phyloP scores from a whole-genome alignment of 768 basidiomycete genomes.

The Trametes cubensis region DNA sequence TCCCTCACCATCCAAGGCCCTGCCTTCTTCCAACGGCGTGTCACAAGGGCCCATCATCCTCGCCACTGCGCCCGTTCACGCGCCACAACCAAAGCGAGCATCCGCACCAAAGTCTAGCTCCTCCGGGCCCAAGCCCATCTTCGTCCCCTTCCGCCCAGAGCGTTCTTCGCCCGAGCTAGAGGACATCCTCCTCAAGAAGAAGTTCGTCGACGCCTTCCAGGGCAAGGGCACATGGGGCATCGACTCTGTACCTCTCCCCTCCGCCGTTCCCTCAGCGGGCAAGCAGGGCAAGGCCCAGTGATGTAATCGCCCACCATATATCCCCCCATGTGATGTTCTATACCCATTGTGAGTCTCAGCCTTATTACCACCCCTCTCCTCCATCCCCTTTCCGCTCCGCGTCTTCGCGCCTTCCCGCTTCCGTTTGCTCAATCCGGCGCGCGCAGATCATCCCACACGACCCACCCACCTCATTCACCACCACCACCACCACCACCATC shows the following conservation, averaged over 20 bases:
- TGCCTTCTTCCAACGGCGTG: conserved; percentile 9
- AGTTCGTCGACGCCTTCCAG: conserved; percentile 33
- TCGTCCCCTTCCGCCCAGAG: conserved; percentile 53
- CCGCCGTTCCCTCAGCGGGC: conserved; percentile 17
- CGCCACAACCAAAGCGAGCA: conserved; percentile 33
- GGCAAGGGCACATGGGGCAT: conserved; percentile 35
- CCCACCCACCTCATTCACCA: neutral
- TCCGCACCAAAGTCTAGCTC: conserved; percentile 20
- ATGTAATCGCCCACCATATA: conserved; percentile 19
- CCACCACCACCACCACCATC: neutral
- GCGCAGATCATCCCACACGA: conserved; percentile 19
- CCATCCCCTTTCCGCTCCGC: conserved; percentile 10
- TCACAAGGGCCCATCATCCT: conserved; percentile 17
- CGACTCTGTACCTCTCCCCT: conserved; percentile 26
- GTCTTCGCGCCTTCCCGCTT: conserved; percentile 7
- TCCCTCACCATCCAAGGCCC: conserved; percentile 36
- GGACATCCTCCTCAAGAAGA: conserved; percentile 44
- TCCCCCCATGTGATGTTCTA: conserved; percentile 26
- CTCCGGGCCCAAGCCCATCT: conserved; percentile 38
- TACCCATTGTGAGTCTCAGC: conserved; percentile 26
- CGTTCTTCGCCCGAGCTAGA: conserved; percentile 60
- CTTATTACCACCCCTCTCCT: conserved; percentile 1
- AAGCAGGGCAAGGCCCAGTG: conserved; percentile 24
- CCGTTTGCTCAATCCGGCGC: conserved; percentile 6
- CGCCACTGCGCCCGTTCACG: conserved; percentile 26